A percentile compares a stretch with the other conserved stretches of the same genome.
phyloP scores from a whole-genome alignment of 768 basidiomycete genomes.

The Leccinum olivaceopallidum region DNA sequence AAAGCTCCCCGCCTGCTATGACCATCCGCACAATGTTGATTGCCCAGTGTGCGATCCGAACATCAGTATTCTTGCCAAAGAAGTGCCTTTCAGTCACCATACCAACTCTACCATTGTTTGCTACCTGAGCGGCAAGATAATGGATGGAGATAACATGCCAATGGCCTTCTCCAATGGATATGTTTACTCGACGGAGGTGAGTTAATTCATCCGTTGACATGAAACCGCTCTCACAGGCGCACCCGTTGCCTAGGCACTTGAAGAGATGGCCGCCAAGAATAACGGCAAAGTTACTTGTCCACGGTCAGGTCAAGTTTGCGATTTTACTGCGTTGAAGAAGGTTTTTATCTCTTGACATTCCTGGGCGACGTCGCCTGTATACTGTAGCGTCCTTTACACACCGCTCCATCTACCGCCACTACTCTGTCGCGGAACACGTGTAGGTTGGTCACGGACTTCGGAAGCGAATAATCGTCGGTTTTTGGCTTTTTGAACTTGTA shows the following conservation, averaged over 20 bases:
- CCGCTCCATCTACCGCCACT: neutral
- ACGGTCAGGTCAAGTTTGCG: constrained; percentile 62
- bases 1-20: constrained; percentile 85
- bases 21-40: constrained; percentile 68
- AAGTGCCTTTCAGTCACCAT: constrained; percentile 92
- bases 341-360: constrained; percentile 82
- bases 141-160: constrained; percentile 93
- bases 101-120: constrained; percentile 96
- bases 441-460: constrained; percentile 13
- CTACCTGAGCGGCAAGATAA: constrained; percentile 85
- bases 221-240: constrained; percentile 15
- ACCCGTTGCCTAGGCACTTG: constrained; percentile 59
- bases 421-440: constrained; percentile 17
- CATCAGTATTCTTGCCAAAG: constrained; percentile 72
- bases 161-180: constrained; percentile 89
- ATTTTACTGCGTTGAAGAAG: constrained; percentile 71
- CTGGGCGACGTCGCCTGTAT: neutral
- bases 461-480: constrained; percentile 22
- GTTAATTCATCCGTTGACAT: constrained; percentile 26
- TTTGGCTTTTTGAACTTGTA: constrained; percentile 14
- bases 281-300: constrained; percentile 85
- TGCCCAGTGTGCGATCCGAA: constrained; percentile 90
- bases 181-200: constrained; percentile 91
- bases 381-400: neutral
- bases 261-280: constrained; percentile 84